Evolutionary conservation across 2,329 filamentous ascomycete genomes (phyloP), one percentile per base, ranked within the genome.

Genomic region (Cladorrhinum sp.): DNA sequence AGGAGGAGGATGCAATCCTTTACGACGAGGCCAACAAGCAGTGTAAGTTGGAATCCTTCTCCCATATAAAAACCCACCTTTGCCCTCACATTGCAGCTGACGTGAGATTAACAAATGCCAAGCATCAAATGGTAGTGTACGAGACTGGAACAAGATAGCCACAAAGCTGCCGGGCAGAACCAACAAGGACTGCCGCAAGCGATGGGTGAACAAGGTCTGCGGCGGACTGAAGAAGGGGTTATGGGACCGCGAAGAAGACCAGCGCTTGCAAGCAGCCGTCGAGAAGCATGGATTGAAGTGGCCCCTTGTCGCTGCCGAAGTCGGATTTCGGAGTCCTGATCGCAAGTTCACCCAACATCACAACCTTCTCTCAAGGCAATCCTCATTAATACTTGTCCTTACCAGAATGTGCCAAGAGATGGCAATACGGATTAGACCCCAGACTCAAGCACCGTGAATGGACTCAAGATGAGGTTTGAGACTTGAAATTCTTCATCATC

Each of bases 161-260:
- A 56, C 53, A 16, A 56, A 56, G 25, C 38, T 56, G n/a, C 53
- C 53, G 5, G 53, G 53, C 6, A 56, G 53, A 32, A 56, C 53
- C 32, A 56, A 56, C 53, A 56, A 56, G 24, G 53, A 56, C n/a
- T 56, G 53, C 25, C 53, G 53, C 8, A 56, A 56, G 23, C 53
- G 53, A 10, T 56, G 53, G 53, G 53, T 56, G n/a, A 56, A 56
- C 53, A 56, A 56, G 29, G 53, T 56, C 38, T 56, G 53, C 16
- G 53, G 53, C 13, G 32, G 32, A 7, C 38, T 56, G 5, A 56
- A 56, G 22, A 56, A 56, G 53, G 53, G 53, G 16, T 45, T 56
- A 20, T 56, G 53, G 53, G 53, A 56, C 13, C 53, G 32, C 3
- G 53, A 56, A 32, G 53, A 56, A 12, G 53, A 56, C 27, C 53